Conservation (phyloP, 1,139 yeast genomes). For the Yamadazyma songkhlaensis region DNA sequence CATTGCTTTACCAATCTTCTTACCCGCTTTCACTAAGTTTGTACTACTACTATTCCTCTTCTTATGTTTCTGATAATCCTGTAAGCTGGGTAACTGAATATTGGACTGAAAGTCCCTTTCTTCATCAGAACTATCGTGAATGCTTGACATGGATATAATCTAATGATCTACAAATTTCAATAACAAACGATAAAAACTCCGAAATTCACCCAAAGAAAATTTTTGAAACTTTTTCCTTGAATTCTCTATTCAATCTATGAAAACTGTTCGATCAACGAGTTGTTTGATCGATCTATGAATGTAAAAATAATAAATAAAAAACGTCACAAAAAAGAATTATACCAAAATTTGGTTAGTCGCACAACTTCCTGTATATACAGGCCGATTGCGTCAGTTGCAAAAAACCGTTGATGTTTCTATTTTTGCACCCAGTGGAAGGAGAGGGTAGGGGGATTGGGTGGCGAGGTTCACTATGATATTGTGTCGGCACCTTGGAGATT, state of each 20-base stretch:
- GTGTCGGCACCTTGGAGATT: too few relatives aligned
- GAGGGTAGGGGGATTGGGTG: too few relatives aligned
- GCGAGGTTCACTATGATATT: too few relatives aligned
- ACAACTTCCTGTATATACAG: conserved; percentile 1
- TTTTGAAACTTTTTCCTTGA: too few relatives aligned
- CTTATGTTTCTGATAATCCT: conserved; percentile 10
- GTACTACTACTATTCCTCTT: conserved; percentile 7
- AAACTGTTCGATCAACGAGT: too few relatives aligned
- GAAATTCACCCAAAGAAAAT: too few relatives aligned
- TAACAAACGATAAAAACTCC: too few relatives aligned
- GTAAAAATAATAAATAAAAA: too few relatives aligned
- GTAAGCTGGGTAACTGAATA: conserved; percentile 14
- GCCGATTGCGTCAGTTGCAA: conserved; percentile 1
- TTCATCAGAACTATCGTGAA: conserved; percentile 15
- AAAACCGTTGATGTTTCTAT: not conserved
- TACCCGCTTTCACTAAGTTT: conserved; percentile 30
- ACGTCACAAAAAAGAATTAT: not conserved
- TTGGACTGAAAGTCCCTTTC: conserved; percentile 15
- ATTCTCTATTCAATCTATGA: too few relatives aligned
- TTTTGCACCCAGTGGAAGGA: too few relatives aligned
- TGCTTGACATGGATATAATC: not conserved
- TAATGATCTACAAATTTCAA: not conserved
- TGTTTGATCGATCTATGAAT: too few relatives aligned
- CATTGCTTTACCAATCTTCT: conserved; percentile 20
- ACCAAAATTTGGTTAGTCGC: conserved; percentile 1